Evolutionary conservation across 208 protist genomes (phyloP).

Genomic region (Leptomonas pyrrhocoris): DNA sequence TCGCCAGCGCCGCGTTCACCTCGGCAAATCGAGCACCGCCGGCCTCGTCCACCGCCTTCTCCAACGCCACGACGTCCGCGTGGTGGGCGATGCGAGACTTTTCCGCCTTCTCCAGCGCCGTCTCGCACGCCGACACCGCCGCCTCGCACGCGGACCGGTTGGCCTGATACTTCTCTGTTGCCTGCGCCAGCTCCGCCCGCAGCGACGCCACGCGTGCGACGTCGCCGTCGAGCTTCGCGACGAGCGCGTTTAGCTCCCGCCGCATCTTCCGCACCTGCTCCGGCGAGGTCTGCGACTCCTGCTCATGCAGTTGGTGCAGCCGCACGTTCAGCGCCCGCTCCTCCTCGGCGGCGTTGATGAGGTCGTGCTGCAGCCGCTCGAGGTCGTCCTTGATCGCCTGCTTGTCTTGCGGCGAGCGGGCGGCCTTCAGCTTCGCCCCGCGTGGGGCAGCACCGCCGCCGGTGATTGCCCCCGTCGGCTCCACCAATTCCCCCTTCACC

Average conservation of each 20-base stretch:
- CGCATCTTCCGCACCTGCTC: slow-evolving; percentile 62
- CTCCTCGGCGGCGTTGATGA: slow-evolving; percentile 76
- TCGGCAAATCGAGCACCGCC: slow-evolving; percentile 78
- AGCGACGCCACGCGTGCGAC: slow-evolving; percentile 44
- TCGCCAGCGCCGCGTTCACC: slow-evolving; percentile 56
- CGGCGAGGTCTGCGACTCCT: slow-evolving; percentile 49
- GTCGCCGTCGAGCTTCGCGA: slow-evolving; percentile 51
- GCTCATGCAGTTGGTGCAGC: slow-evolving; percentile 70
- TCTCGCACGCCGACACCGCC: slow-evolving; percentile 35
- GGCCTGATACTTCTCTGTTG: slow-evolving; percentile 26
- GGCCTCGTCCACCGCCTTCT: slow-evolving; percentile 73
- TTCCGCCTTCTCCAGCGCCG: slow-evolving; percentile 41
- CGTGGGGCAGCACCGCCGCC: slow-evolving; percentile 94
- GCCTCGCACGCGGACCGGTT: slow-evolving; percentile 36
- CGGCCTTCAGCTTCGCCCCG: slow-evolving; percentile 87
- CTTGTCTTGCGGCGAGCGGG: slow-evolving; percentile 78
- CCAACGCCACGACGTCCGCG: slow-evolving; percentile 62
- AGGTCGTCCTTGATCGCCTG: slow-evolving; percentile 76
- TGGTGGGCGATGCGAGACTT: slow-evolving; percentile 46
- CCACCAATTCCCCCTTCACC: slow-evolving; percentile 96
- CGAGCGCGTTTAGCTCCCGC: slow-evolving; percentile 50
- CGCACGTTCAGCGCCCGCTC: slow-evolving; percentile 65
- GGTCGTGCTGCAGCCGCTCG: slow-evolving; percentile 68
- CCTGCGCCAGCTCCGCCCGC: slow-evolving; percentile 39
- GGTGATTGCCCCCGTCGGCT: slow-evolving; percentile 97